phyloP scores from a whole-genome alignment of 202 grass and related monocot genomes.

The Panicum hallii region DNA sequence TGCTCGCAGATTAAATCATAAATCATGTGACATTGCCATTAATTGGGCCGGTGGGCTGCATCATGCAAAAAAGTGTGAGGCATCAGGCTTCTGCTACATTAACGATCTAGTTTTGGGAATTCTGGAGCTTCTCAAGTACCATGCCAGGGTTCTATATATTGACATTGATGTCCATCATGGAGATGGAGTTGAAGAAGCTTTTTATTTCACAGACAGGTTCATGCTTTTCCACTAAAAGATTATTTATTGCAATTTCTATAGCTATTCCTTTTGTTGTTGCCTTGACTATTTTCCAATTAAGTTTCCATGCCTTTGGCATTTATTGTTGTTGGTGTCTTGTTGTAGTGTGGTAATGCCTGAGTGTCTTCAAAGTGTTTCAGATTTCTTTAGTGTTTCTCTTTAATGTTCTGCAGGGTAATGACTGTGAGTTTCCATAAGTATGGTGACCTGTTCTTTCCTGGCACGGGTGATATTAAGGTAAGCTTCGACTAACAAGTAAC shows the following conservation, averaged over 20 bases:
- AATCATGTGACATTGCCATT: constrained; percentile 89
- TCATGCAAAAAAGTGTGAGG: constrained; percentile 93
- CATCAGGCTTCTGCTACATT: constrained; percentile 98
- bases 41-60: constrained; percentile 98
- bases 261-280: constrained; percentile 1
- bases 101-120: constrained; percentile 98
- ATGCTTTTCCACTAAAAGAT: constrained; percentile 32
- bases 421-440: constrained; percentile 99
- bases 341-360: constrained; percentile 1
- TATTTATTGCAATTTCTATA: constrained; percentile 18
- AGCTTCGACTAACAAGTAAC: constrained; percentile 11
- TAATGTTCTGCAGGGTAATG: constrained; percentile 78
- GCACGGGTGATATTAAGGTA: constrained; percentile 97
- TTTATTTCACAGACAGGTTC: constrained; percentile 99
- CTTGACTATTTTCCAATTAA: constrained; percentile 10
- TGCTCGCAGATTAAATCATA: constrained; percentile 87
- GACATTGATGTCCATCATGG: constrained; percentile 99
- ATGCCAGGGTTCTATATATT: constrained; percentile 97
- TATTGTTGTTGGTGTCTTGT: constrained; percentile 18
- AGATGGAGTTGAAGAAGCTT: constrained; percentile 98
- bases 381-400: constrained; percentile 21
- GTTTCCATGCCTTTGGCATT: constrained; percentile 11
- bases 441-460: constrained; percentile 96
- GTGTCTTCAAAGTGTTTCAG: constrained; percentile 5
- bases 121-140: constrained; percentile 93